Evolutionary conservation across 2,329 filamentous ascomycete genomes (phyloP), one percentile per base, ranked within the genome.

Genomic region (Keithomyces neogunnii): DNA sequence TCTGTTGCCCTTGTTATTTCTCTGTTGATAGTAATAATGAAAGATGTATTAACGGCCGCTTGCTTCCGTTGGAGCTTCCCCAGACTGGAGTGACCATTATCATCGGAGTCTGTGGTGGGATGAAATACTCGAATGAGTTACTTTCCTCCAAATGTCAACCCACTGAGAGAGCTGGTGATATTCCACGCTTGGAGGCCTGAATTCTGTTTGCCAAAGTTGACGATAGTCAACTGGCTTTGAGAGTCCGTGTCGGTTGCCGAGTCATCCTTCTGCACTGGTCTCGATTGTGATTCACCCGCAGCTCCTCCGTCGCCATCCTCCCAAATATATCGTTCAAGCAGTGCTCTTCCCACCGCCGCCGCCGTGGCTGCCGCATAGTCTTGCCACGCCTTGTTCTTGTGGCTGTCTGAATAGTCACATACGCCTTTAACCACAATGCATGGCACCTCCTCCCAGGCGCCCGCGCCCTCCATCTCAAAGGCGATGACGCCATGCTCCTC

Each of bases 391-490:
- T 43, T 43, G 40, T 43, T 43, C 4, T 43, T 43, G 28, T 43
- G 40, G 28, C 40, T 26, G 40, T 43, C 40, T 13, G 40, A 13
- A 43, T 43, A 43, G 28, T 43, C 40, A 19, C 40, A 43, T 19
- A 43, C 40, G 10, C 40, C 40, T 43, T 43, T 43, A 4, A 43
- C 35, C 35, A 38, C 35, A 13, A 38, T 6, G 10, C 35, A 38
- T 13, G 67, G 67, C 3, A 69, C 54, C 0, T 53, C 53, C 4
- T 62, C 61, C 60, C 60, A 66, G 0, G 63, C 51, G 0, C 66
- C 66, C 2, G 65, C 64, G 57, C 63, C 60, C 47, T 68, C 66
- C 66, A 66, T 68, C 53, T 69, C 67, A 40, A 68, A 69, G 0
- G 56, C 65, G 11, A 68, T 60, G 2, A 67, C 50, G 1, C 47